A percentile compares a stretch with the other conserved stretches of the same genome.
Conservation (phyloP, 2,329 filamentous ascomycete species). For the Pseudogymnoascus sp. region DNA sequence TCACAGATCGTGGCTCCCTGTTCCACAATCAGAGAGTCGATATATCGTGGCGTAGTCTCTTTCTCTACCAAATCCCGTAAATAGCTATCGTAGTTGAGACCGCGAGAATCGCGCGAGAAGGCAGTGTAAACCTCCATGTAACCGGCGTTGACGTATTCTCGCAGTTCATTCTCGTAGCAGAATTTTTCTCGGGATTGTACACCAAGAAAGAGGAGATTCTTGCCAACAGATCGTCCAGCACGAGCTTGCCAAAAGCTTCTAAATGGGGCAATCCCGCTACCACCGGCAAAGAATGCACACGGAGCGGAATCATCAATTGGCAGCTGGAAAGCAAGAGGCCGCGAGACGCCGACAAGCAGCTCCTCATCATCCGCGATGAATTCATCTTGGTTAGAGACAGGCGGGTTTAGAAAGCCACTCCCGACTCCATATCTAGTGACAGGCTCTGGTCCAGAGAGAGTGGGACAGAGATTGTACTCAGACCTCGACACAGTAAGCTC, state of each 20-base stretch:
- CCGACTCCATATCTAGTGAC: constrained; percentile 38
- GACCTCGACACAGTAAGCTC: constrained; percentile 46
- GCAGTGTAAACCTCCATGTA: constrained; percentile 46
- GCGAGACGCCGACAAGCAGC: constrained; percentile 44
- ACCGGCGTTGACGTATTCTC: constrained; percentile 38
- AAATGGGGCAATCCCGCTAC: constrained; percentile 47
- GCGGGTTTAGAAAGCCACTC: constrained; percentile 48
- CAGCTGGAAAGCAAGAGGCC: constrained; percentile 44
- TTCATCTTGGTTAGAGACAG: constrained; percentile 32
- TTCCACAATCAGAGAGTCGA: constrained; percentile 44
- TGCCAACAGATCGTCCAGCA: constrained; percentile 33
- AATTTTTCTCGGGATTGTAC: constrained; percentile 47
- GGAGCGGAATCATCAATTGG: constrained; percentile 43
- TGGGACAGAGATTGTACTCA: constrained; percentile 41
- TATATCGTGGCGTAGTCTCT: constrained; percentile 43
- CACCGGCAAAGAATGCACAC: constrained; percentile 46
- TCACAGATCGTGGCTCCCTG: constrained; percentile 45
- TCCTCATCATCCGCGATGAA: constrained; percentile 38
- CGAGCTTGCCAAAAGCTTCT: constrained; percentile 47
- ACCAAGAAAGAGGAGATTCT: constrained; percentile 44
- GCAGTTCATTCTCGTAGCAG: constrained; percentile 42
- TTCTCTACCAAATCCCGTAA: constrained; percentile 41
- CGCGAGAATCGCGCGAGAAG: constrained; percentile 43
- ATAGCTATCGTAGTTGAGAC: constrained; percentile 38
- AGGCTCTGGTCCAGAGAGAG: constrained; percentile 16